Conservation (phyloP, 805 yeast species). For the Suhomyces emberorum region DNA sequence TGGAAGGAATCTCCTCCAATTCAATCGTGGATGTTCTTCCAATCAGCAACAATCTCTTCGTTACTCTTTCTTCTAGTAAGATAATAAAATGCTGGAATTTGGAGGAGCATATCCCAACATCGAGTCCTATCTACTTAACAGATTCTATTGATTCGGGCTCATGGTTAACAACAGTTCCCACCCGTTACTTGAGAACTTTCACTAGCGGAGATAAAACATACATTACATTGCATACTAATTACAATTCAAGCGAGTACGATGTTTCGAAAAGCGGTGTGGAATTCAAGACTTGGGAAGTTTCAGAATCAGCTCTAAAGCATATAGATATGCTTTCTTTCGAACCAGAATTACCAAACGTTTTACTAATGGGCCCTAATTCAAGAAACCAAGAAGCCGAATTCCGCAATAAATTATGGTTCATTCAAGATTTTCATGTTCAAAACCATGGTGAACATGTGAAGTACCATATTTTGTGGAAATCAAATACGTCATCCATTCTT, state of each 20-base stretch:
- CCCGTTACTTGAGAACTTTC: constrained; percentile 25
- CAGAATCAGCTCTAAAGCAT: constrained; percentile 7
- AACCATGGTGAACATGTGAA: constrained; percentile 1
- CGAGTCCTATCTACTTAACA: constrained; percentile 14
- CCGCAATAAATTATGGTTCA: constrained; percentile 36
- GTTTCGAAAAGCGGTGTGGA: constrained; percentile 16
- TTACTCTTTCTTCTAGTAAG: constrained; percentile 55
- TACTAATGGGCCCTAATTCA: constrained; percentile 1
- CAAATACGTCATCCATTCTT: constrained; percentile 50
- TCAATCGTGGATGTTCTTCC: constrained; percentile 43
- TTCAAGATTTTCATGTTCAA: constrained; percentile 33
- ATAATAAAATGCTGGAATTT: constrained; percentile 61
- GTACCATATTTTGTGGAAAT: constrained; percentile 55
- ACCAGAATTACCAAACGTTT: constrained; percentile 15
- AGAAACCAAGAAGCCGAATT: constrained; percentile 1
- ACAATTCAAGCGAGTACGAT: constrained; percentile 11
- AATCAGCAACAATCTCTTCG: constrained; percentile 32
- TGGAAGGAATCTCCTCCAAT: constrained; percentile 38
- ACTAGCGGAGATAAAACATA: constrained; percentile 6
- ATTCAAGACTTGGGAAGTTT: constrained; percentile 24
- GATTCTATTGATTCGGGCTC: constrained; percentile 12
- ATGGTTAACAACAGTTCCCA: constrained; percentile 31
- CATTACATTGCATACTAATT: constrained; percentile 16
- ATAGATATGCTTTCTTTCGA: constrained; percentile 16
- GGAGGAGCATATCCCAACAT: constrained; percentile 24